Conservation (phyloP, 306 rosid genomes). For the Vicia faba region DNA sequence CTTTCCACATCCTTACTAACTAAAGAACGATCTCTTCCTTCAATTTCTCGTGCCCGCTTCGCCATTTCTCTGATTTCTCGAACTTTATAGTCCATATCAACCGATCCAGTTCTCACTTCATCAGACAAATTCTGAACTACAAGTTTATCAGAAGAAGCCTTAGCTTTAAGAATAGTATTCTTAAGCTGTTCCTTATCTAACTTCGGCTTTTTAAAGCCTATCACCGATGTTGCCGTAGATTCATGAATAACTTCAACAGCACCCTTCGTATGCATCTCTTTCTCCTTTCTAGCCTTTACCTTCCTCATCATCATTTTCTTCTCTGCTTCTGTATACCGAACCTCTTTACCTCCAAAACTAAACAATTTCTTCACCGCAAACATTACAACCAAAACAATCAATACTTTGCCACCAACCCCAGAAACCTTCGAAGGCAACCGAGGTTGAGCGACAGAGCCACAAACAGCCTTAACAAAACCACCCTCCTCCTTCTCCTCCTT, state of each 20-base stretch:
- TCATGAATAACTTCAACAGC: slow-evolving; percentile 65
- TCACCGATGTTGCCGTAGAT: slow-evolving; percentile 39
- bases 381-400: slow-evolving; percentile 56
- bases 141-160: slow-evolving; percentile 42
- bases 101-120: slow-evolving; percentile 29
- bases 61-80: slow-evolving; percentile 73
- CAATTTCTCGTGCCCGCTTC: slow-evolving; percentile 51
- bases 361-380: slow-evolving; percentile 72
- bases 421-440: slow-evolving; percentile 50
- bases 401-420: slow-evolving; percentile 56
- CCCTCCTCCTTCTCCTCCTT: slow-evolving; percentile 50
- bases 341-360: slow-evolving; percentile 56
- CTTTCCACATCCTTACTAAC: slow-evolving; percentile 35
- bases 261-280: slow-evolving; percentile 49
- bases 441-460: slow-evolving; percentile 51
- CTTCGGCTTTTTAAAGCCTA: slow-evolving; percentile 54
- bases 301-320: slow-evolving; percentile 94
- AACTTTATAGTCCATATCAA: slow-evolving; percentile 52
- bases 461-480: slow-evolving; percentile 49
- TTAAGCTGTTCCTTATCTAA: slow-evolving; percentile 71
- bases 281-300: slow-evolving; percentile 73
- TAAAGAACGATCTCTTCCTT: slow-evolving; percentile 44
- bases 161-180: slow-evolving; percentile 58
- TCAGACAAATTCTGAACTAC: slow-evolving; percentile 39
- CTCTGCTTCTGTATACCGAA: slow-evolving; percentile 48